These are phyloP conservation scores for Cajanus cajan DNA, from an alignment of 306 rosid genomes.

Conservation along the genomic window DNA sequence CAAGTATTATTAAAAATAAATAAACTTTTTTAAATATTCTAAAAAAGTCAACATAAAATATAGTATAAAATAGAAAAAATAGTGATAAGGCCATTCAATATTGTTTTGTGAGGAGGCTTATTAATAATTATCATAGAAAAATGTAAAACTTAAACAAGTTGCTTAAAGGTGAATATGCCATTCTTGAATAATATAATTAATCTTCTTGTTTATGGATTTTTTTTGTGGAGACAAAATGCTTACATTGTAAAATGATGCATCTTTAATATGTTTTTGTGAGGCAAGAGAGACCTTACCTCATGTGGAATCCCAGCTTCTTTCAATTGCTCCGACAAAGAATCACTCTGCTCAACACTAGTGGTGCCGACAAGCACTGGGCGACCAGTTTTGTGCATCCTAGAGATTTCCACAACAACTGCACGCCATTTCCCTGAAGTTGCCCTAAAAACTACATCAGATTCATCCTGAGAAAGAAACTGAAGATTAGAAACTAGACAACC, in stretches of 20 bases:
- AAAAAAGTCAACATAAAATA: not conserved
- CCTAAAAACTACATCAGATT: conserved; percentile 95
- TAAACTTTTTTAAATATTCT: not conserved
- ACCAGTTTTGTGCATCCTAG: conserved; percentile 94
- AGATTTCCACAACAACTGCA: conserved; percentile 94
- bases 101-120: not conserved
- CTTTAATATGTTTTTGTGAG: not conserved
- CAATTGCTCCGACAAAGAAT: conserved; percentile 78
- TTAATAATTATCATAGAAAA: not conserved
- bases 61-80: not conserved
- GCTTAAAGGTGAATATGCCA: not conserved
- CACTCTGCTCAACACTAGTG: conserved; percentile 97
- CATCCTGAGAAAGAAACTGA: conserved; percentile 63
- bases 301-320: conserved; percentile 86
- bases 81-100: not conserved
- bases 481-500: conserved; percentile 36
- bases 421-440: conserved; percentile 94
- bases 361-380: conserved; percentile 99
- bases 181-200: not conserved
- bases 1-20: not conserved
- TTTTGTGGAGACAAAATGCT: not conserved
- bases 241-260: not conserved
- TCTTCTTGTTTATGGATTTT: not conserved
- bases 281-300: conserved; percentile 55
- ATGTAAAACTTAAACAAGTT: not conserved